These are phyloP conservation scores for Apiospora sp. DNA, from an alignment of 2,329 filamentous ascomycete genomes.

Conservation along the genomic window DNA sequence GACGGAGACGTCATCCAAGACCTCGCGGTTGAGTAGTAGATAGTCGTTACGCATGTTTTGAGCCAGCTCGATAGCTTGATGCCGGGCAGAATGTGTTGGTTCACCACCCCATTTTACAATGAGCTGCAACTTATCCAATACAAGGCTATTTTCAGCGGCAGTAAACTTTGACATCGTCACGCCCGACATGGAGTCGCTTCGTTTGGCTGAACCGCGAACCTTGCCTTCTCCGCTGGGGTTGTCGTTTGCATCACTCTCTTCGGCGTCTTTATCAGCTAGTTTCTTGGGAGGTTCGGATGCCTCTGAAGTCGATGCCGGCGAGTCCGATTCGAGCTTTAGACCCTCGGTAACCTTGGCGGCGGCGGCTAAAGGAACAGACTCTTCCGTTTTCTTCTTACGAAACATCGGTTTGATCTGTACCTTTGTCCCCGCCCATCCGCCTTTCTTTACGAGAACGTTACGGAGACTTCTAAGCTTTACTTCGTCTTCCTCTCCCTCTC, in stretches of 20 bases:
- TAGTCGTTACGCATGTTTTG: conserved; percentile 96
- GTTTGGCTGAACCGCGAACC: conserved; percentile 55
- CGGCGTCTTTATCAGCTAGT: conserved; percentile 27
- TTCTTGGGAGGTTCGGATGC: conserved; percentile 33
- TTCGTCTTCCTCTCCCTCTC: conserved; percentile 81
- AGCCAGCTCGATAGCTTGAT: conserved; percentile 94
- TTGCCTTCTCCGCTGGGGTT: conserved; percentile 36
- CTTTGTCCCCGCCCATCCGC: conserved; percentile 93
- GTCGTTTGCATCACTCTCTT: conserved; percentile 30
- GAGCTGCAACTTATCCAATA: conserved; percentile 94
- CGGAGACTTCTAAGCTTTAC: conserved; percentile 86
- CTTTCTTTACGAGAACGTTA: conserved; percentile 91
- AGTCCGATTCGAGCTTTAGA: conserved; percentile 42
- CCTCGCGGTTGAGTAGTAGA: conserved; percentile 88
- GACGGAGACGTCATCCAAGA: conserved; percentile 90
- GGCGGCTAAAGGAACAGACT: conserved; percentile 46
- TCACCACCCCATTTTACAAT: conserved; percentile 99
- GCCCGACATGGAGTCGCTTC: conserved; percentile 84
- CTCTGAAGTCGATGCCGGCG: conserved; percentile 36
- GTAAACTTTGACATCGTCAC: conserved; percentile 94
- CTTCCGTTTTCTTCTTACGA: conserved; percentile 80
- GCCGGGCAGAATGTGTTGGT: conserved; percentile 94
- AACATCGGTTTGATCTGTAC: conserved; percentile 99
- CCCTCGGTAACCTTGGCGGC: conserved; percentile 46
- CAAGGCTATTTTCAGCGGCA: conserved; percentile 89